Conservation (phyloP, 2,329 filamentous ascomycete genomes). For the Aspergillus neotritici region DNA sequence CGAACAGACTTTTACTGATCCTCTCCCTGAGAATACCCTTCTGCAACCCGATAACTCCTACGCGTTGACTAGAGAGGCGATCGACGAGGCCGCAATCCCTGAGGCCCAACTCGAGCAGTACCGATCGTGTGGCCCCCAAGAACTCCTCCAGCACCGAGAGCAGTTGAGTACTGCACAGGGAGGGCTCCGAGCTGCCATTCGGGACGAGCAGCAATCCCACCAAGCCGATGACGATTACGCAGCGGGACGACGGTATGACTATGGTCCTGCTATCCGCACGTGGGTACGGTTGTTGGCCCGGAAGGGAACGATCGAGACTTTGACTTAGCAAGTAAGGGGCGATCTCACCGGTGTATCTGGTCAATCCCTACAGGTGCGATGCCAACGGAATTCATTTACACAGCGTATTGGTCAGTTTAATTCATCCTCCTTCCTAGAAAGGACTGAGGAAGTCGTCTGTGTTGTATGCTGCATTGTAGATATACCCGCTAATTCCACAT, state of each 20-base stretch:
- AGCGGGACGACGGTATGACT: slow-evolving; percentile 52
- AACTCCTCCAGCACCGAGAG: slow-evolving; percentile 28
- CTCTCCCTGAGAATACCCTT: slow-evolving; percentile 19
- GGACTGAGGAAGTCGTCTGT: too few species aligned
- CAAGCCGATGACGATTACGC: slow-evolving; percentile 38
- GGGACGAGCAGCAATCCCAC: slow-evolving; percentile 36
- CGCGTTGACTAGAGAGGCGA: slow-evolving; percentile 25
- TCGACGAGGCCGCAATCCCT: slow-evolving; percentile 31
- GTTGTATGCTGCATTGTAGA: too few species aligned
- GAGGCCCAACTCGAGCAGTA: slow-evolving; percentile 20
- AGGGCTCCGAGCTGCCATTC: slow-evolving; percentile 31
- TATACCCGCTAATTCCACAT: too few species aligned
- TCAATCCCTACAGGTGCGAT: too few species aligned
- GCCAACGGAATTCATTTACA: too few species aligned
- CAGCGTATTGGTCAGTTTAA: too few species aligned
- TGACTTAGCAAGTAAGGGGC: slow-evolving; percentile 8
- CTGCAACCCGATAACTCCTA: slow-evolving; percentile 35
- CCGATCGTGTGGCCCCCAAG: slow-evolving; percentile 16
- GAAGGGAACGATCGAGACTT: slow-evolving; percentile 51
- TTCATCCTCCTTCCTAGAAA: too few species aligned
- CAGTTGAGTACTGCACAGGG: slow-evolving; percentile 28
- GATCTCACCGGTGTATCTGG: too few species aligned
- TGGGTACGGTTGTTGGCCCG: slow-evolving; percentile 67
- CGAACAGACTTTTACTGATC: slow-evolving; percentile 2
- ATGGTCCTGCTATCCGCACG: slow-evolving; percentile 60